Base-by-base conservation (phyloP, 2,329 filamentous ascomycete species). In the Fusarium hainanense region DNA sequence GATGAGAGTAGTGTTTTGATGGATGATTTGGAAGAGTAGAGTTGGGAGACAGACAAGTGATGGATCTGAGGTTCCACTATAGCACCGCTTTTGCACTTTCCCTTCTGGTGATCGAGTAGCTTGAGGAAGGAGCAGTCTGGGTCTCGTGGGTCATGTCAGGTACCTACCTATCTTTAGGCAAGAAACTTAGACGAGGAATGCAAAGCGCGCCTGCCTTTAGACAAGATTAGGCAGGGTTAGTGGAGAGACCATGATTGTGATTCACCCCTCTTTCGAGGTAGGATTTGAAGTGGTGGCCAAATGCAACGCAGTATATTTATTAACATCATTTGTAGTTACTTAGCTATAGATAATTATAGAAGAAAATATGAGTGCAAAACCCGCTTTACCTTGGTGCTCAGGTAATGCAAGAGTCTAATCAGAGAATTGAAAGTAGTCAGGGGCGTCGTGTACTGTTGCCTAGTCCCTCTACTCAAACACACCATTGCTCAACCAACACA, bases 401-500 rank as follows among this genome's bases (percentile, higher is more conserved):
- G 34, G 34, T 37, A 37, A 37, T 37, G 34, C 10, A 37, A 37
- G 34, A 37, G 34, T 37, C 34, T 37, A 37, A 37, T 7, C 34
- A 37, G 18, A 37, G 34, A 37, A 37, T n/a, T 37, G 34, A 37
- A 37, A n/a, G 16, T n/a, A 2, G 9, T 37, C 1, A n/a, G 34
- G 34, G 34, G 18, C 34, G 34, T 37, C 34, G 34, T 37, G 4
- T n/a, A n/a, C 34, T 37, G 34, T 37, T 37, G 34, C 34, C 34
- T 37, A 37, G 18, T 20, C 20, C 21, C 20, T 16, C 23, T 37
- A n/a, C 34, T 72, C 42, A 75, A 32, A 58, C 41, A 66, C 81
- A 84, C 79, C 81, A 82, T 72, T 78, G 78, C 63, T 83, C 77
- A 16, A 85, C 75, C 41, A 74, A 68, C 2, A 80, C 77, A 7